phyloP scores from a whole-genome alignment of 139 green algal species.

The Desmodesmus armatus region DNA sequence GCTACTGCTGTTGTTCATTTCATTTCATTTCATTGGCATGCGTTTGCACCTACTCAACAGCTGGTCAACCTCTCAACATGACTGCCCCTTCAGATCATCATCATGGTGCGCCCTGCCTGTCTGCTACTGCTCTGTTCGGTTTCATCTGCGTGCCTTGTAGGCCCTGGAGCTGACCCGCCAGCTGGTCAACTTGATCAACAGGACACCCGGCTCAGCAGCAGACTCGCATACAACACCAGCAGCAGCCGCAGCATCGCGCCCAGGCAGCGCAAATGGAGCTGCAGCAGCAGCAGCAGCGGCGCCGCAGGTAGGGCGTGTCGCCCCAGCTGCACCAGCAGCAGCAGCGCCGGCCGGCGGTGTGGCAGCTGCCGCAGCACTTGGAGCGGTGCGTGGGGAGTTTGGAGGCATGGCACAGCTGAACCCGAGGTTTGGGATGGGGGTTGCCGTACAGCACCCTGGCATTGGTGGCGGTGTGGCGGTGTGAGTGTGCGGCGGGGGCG shows the following conservation, averaged over 20 bases:
- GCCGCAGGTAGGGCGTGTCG: neutral
- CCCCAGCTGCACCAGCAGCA: neutral
- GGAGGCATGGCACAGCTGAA: neutral
- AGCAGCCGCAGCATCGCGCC: neutral
- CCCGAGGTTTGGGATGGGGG: neutral
- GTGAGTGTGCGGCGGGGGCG: neutral
- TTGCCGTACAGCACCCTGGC: too few relatives aligned
- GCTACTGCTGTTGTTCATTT: too few relatives aligned
- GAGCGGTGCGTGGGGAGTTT: neutral
- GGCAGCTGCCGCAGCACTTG: neutral
- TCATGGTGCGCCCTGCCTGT: too few relatives aligned
- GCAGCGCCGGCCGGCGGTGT: neutral
- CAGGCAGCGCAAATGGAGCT: neutral
- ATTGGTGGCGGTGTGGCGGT: neutral
- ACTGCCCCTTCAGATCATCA: too few relatives aligned
- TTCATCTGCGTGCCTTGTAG: too few relatives aligned
- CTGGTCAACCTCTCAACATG: too few relatives aligned
- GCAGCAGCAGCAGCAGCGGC: neutral
- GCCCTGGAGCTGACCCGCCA: slow-evolving; percentile 23
- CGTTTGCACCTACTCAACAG: too few relatives aligned
- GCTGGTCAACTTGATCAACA: slow-evolving; percentile 18
- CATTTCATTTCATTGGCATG: too few relatives aligned
- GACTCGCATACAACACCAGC: neutral
- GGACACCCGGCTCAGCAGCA: neutral
- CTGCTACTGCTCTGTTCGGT: too few relatives aligned